Percentiles rank a stretch among this genome's conserved stretches.
These are phyloP conservation scores for Diaporthe humulicola DNA, from an alignment of 2,329 filamentous ascomycete species.

Conservation along the genomic window DNA sequence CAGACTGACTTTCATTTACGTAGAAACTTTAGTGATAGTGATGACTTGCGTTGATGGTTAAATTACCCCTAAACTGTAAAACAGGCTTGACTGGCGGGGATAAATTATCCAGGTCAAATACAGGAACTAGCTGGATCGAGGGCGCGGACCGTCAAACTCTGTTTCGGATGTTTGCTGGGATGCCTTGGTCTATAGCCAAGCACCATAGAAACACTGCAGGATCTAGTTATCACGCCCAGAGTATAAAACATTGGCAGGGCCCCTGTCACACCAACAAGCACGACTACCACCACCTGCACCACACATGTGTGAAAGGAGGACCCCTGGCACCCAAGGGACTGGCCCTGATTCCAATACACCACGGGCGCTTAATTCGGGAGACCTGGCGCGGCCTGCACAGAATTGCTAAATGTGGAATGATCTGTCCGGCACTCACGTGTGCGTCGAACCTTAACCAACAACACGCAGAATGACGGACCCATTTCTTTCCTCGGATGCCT, in stretches of 20 bases:
- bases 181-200: slow-evolving; percentile 24
- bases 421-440: background rate
- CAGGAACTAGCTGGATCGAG: background rate
- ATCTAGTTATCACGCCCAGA: slow-evolving; percentile 18
- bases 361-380: slow-evolving; percentile 9
- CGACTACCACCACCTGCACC: background rate
- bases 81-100: background rate
- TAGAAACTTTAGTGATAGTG: slow-evolving; percentile 15
- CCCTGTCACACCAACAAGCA: slow-evolving; percentile 19
- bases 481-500: background rate
- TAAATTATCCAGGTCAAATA: background rate
- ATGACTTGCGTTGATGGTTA: background rate
- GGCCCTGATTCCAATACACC: background rate
- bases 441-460: slow-evolving; percentile 2
- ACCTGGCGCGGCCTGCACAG: background rate
- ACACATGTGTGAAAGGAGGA: background rate
- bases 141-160: slow-evolving; percentile 30
- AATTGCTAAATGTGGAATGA: slow-evolving; percentile 8
- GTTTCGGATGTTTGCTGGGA: slow-evolving; percentile 24
- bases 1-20: background rate
- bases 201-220: slow-evolving; percentile 16
- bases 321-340: slow-evolving; percentile 7
- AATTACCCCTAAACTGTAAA: slow-evolving; percentile 13
- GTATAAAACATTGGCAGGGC: slow-evolving; percentile 31
- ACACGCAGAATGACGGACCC: slow-evolving; percentile 7